Percentiles rank a stretch among this genome's conserved stretches.
Evolutionary conservation across 768 basidiomycete genomes (phyloP).

Genomic region (Amanita muscaria): DNA sequence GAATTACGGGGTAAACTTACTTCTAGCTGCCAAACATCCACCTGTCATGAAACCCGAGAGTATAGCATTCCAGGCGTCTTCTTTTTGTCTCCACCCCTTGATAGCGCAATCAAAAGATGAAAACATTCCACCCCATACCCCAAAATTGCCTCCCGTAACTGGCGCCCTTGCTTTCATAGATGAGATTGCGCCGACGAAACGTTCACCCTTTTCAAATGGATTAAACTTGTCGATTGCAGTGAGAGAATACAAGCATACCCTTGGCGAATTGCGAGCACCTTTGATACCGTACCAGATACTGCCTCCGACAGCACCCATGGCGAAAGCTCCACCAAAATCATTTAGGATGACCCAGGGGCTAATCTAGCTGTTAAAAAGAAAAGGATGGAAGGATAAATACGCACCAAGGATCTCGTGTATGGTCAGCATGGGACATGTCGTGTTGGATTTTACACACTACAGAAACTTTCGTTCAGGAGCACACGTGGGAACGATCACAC

Average conservation of each 20-base stretch:
- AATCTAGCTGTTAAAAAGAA: conserved; percentile 4
- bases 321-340: conserved; percentile 96
- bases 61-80: conserved; percentile 99
- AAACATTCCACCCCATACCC: conserved; percentile 96
- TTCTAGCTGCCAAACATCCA: conserved; percentile 88
- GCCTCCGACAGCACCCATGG: conserved; percentile 97
- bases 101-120: conserved; percentile 98
- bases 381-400: conserved; percentile 10
- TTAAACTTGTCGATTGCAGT: not conserved
- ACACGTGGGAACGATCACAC: conserved; percentile 1
- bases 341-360: conserved; percentile 99
- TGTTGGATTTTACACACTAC: conserved; percentile 12
- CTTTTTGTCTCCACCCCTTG: conserved; percentile 94
- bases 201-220: conserved; percentile 62
- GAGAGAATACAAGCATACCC: conserved; percentile 41
- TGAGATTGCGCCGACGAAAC: conserved; percentile 86
- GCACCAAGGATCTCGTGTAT: conserved; percentile 89
- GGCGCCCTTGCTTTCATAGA: conserved; percentile 98
- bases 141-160: conserved; percentile 95
- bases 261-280: conserved; percentile 92
- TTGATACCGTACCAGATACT: conserved; percentile 99
- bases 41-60: conserved; percentile 98
- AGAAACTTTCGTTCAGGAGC: conserved; percentile 7
- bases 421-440: conserved; percentile 81
- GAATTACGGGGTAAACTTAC: conserved; percentile 44